Percentiles rank a stretch among this genome's conserved stretches.
Conservation (phyloP, 768 basidiomycete genomes). For the Paxillus involutus region DNA sequence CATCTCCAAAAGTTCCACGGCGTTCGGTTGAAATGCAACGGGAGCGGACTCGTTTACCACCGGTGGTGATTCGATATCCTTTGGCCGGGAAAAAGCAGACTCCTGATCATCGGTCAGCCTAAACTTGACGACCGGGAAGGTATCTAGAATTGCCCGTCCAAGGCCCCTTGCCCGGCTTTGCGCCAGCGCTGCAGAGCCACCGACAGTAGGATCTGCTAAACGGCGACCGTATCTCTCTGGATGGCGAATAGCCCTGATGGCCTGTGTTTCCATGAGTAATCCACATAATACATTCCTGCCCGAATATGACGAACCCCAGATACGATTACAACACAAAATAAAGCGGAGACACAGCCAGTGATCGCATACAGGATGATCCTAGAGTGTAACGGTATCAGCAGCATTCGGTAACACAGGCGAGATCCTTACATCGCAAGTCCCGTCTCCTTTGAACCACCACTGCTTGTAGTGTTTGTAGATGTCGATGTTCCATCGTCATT, state of each 20-base stretch:
- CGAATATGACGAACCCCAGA: constrained; percentile 60
- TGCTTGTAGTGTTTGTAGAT: constrained; percentile 11
- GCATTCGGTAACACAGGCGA: not conserved
- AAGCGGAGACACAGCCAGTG: constrained; percentile 82
- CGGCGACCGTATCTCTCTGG: constrained; percentile 92
- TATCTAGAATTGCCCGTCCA: constrained; percentile 91
- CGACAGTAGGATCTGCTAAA: constrained; percentile 28
- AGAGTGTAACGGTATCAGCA: constrained; percentile 7
- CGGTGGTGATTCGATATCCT: constrained; percentile 33
- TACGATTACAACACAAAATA: constrained; percentile 84
- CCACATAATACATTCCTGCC: too few species aligned
- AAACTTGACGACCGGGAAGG: constrained; percentile 93
- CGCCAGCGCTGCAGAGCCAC: constrained; percentile 36
- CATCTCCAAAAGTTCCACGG: constrained; percentile 13
- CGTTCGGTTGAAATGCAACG: constrained; percentile 1
- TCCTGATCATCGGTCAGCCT: constrained; percentile 33
- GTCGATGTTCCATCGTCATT: constrained; percentile 19
- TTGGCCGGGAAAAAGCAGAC: constrained; percentile 13
- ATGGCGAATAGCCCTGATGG: constrained; percentile 81
- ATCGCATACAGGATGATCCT: constrained; percentile 86
- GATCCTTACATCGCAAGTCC: constrained; percentile 75
- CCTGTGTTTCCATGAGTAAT: constrained; percentile 39
- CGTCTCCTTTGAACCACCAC: constrained; percentile 38
- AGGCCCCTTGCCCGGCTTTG: constrained; percentile 82
- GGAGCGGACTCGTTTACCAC: not conserved